Percentiles rank a stretch among this genome's conserved stretches.
Conservation (phyloP, 345 rosid species). For the Lenwebbia sp. region DNA sequence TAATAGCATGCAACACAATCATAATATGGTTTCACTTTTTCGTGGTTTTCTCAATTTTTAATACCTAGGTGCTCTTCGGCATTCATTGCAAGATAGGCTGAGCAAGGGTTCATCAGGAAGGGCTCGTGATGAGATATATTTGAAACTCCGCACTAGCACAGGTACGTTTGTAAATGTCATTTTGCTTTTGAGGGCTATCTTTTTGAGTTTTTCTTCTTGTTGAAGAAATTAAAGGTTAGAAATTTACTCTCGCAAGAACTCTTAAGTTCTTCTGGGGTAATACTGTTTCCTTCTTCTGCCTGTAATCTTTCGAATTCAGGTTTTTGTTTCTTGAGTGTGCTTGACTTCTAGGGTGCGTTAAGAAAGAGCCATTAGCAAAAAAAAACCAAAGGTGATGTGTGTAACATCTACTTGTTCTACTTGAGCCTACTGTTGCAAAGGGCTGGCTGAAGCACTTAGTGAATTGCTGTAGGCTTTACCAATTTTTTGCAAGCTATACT, state of each 20-base stretch:
- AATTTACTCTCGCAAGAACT: background rate
- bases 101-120: conserved; percentile 80
- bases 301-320: background rate
- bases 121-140: conserved; percentile 80
- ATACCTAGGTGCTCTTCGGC: conserved; percentile 74
- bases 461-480: background rate
- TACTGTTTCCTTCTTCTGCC: background rate
- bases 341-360: background rate
- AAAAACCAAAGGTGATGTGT: background rate
- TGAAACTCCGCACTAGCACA: conserved; percentile 88
- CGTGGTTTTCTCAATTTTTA: conserved; percentile 7
- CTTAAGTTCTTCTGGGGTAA: background rate
- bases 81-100: conserved; percentile 81
- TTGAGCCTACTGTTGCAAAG: background rate
- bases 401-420: background rate
- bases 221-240: background rate
- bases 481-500: background rate
- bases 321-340: background rate
- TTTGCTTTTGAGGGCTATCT: background rate
- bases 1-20: background rate
- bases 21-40: background rate
- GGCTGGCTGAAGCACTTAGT: background rate
- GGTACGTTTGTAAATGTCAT: conserved; percentile 14
- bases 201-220: background rate
- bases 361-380: background rate